A percentile compares a stretch with the other conserved stretches of the same genome.
Conservation (phyloP, 306 rosid species). For the Cucumis hystrix region DNA sequence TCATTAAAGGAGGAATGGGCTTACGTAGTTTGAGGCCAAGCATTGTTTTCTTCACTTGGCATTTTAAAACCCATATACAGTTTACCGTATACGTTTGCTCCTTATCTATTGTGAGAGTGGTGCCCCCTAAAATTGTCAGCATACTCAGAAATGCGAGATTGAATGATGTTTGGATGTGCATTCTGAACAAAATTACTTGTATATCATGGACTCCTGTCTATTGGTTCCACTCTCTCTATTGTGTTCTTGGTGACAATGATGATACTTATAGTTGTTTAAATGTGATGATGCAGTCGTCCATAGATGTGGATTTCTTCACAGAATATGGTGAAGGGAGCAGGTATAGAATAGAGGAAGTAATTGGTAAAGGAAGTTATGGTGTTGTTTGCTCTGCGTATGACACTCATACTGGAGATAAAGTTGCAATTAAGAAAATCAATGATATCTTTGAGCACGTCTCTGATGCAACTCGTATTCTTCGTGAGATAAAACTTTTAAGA, state of each 20-base stretch:
- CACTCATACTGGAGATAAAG: conserved; percentile 83
- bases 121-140: neutral
- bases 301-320: conserved; percentile 89
- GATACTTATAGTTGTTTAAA: conserved; percentile 6
- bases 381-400: conserved; percentile 98
- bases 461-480: conserved; percentile 96
- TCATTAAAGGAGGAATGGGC: neutral
- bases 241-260: conserved; percentile 1
- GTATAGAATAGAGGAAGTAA: conserved; percentile 96
- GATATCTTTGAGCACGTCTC: conserved; percentile 99
- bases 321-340: conserved; percentile 98
- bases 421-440: conserved; percentile 93
- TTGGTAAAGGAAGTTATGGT: conserved; percentile 99
- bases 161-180: neutral
- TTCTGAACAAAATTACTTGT: neutral
- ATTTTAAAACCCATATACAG: neutral
- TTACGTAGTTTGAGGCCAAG: neutral
- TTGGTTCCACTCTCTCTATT: neutral
- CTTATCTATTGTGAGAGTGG: neutral
- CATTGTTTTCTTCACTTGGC: neutral
- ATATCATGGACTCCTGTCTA: neutral
- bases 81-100: neutral
- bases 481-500: conserved; percentile 97
- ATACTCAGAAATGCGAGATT: neutral
- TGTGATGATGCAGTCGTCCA: conserved; percentile 55